These are phyloP conservation scores for Pholiota molesta DNA, from an alignment of 768 basidiomycete genomes.

Conservation along the genomic window DNA sequence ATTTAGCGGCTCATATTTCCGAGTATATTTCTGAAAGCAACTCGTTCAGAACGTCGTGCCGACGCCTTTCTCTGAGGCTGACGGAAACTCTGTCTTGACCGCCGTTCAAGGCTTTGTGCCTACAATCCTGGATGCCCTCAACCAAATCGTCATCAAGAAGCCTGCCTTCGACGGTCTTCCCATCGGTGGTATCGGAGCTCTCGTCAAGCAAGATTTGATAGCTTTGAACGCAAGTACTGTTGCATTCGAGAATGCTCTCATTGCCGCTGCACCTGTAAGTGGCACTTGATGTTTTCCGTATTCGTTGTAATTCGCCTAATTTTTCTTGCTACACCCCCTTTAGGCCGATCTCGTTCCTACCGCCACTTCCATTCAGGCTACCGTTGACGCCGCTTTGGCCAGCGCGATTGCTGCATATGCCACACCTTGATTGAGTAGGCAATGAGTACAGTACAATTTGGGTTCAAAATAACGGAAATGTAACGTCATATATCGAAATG, in stretches of 20 bases:
- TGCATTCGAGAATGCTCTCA: slow-evolving; percentile 29
- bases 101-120: slow-evolving; percentile 19
- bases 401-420: slow-evolving; percentile 32
- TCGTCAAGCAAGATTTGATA: slow-evolving; percentile 29
- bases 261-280: slow-evolving; percentile 30
- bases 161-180: slow-evolving; percentile 24
- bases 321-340: background rate
- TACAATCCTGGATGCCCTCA: slow-evolving; percentile 22
- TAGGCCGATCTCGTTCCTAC: slow-evolving; percentile 24
- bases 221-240: slow-evolving; percentile 27
- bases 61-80: slow-evolving; percentile 26
- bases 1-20: background rate
- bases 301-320: background rate
- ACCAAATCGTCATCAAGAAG: slow-evolving; percentile 28
- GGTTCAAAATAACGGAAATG: no score
- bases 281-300: background rate
- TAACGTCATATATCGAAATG: no score
- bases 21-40: background rate
- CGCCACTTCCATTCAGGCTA: slow-evolving; percentile 22
- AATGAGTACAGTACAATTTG: no score
- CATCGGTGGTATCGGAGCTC: slow-evolving; percentile 21
- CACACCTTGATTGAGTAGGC: no score
- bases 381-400: slow-evolving; percentile 27
- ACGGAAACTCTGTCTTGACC: slow-evolving; percentile 26
- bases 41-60: background rate